Percentiles rank a stretch among this genome's conserved stretches.
Evolutionary conservation across 768 basidiomycete species (phyloP).

Genomic region (Vararia minispora): DNA sequence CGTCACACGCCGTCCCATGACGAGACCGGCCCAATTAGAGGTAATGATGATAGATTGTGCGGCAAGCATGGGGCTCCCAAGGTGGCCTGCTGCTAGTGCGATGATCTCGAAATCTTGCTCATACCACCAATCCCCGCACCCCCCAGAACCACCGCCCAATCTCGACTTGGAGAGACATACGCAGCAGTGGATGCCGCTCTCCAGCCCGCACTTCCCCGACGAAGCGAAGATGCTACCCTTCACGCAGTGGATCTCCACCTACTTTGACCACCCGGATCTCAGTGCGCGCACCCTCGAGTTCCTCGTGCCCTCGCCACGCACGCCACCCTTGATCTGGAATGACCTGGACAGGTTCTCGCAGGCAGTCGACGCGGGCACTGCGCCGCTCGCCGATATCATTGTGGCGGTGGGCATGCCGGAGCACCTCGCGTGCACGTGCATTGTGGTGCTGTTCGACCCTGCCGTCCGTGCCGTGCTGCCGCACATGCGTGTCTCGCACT

Average conservation of each 20-base stretch:
- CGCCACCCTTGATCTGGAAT: neutral
- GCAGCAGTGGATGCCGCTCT: neutral
- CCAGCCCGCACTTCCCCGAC: neutral
- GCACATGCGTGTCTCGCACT: no score
- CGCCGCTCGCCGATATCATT: no score
- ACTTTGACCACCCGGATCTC: neutral
- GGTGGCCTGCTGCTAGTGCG: conserved; percentile 58
- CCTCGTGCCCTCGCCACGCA: neutral
- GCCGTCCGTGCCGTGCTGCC: no score
- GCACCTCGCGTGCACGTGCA: no score
- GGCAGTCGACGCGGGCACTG: neutral
- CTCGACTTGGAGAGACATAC: neutral
- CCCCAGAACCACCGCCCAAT: no score
- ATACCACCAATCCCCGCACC: no score
- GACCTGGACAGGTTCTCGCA: no score
- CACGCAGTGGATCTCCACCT: neutral
- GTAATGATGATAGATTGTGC: conserved; percentile 74
- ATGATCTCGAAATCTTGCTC: conserved; percentile 82
- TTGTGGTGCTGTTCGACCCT: no score
- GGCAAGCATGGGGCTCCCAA: conserved; percentile 52
- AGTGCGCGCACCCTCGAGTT: neutral
- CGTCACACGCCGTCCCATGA: no score
- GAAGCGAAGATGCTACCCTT: no score
- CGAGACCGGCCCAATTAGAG: no score
- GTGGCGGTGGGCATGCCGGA: no score